Conservation (phyloP, 2,329 filamentous ascomycete species). For the Paraconiothyrium sp. region DNA sequence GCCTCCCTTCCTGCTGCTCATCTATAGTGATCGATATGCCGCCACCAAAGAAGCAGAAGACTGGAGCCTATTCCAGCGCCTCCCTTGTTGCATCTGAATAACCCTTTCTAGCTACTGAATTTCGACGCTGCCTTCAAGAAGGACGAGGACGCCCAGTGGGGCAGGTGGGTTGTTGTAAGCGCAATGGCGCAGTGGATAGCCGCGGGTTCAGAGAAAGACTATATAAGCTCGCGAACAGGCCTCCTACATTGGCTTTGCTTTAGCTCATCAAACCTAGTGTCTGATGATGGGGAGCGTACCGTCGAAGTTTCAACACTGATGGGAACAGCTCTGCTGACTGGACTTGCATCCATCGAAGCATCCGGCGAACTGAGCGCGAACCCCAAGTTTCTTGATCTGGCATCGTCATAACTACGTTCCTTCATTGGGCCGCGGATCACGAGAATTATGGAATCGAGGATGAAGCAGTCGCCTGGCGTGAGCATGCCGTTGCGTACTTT, state of each 20-base stretch:
- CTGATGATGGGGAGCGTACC: slow-evolving; percentile 24
- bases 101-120: slow-evolving; percentile 14
- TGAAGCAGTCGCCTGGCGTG: slow-evolving; percentile 19
- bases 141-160: slow-evolving; percentile 18
- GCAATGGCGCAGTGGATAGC: slow-evolving; percentile 27
- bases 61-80: neutral
- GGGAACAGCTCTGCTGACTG: slow-evolving; percentile 30
- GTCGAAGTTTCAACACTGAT: slow-evolving; percentile 21
- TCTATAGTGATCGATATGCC: neutral
- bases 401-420: slow-evolving; percentile 29
- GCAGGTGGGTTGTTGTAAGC: slow-evolving; percentile 27
- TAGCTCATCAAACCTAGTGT: slow-evolving; percentile 13
- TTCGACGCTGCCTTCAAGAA: slow-evolving; percentile 23
- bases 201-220: neutral
- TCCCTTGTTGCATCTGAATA: neutral
- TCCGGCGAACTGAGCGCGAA: slow-evolving; percentile 29
- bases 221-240: slow-evolving; percentile 8
- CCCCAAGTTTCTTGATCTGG: slow-evolving; percentile 28
- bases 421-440: slow-evolving; percentile 24
- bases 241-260: neutral
- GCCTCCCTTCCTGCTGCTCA: neutral
- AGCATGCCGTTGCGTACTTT: slow-evolving; percentile 23
- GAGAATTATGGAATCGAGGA: slow-evolving; percentile 29
- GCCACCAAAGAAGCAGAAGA: slow-evolving; percentile 7
- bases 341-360: slow-evolving; percentile 24